These are phyloP conservation scores for Wickerhamomyces strasburgensis DNA, from an alignment of 805 yeast genomes.

Conservation along the genomic window DNA sequence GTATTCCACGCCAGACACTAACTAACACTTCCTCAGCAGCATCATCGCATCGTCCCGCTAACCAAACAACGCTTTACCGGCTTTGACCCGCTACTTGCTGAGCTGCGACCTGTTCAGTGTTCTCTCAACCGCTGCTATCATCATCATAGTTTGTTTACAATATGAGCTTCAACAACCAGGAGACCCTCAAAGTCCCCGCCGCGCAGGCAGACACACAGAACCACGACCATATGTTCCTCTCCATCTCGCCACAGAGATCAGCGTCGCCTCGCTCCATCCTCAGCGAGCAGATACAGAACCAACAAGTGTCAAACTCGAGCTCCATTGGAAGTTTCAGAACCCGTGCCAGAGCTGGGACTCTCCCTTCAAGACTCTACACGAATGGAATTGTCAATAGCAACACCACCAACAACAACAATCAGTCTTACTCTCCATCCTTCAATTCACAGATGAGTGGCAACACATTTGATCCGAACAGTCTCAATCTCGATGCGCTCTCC, in stretches of 20 bases:
- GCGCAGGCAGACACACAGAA: no score
- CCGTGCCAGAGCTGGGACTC: conserved; percentile 74
- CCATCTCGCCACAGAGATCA: conserved; percentile 24
- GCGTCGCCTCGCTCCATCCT: conserved; percentile 23
- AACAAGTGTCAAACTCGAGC: conserved; percentile 21
- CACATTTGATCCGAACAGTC: conserved; percentile 17
- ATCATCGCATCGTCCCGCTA: no score
- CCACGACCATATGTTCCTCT: conserved; percentile 15
- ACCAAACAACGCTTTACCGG: no score
- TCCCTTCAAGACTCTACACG: conserved; percentile 56
- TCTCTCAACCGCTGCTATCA: no score
- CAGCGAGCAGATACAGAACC: conserved; percentile 16
- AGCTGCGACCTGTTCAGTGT: no score
- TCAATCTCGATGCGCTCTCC: conserved; percentile 20
- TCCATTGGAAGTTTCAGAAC: conserved; percentile 39
- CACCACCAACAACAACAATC: conserved; percentile 13
- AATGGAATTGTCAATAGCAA: conserved; percentile 25
- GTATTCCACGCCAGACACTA: no score
- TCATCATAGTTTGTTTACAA: no score
- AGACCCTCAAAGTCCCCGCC: conserved; percentile 16
- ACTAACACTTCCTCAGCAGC: no score
- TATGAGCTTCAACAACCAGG: conserved; percentile 21
- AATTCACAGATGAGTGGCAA: conserved; percentile 8
- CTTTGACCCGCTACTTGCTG: background rate
- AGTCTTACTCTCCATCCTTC: conserved; percentile 18